Base-by-base conservation (phyloP, 73 alveolate genomes). In the Breviolum minutum region DNA sequence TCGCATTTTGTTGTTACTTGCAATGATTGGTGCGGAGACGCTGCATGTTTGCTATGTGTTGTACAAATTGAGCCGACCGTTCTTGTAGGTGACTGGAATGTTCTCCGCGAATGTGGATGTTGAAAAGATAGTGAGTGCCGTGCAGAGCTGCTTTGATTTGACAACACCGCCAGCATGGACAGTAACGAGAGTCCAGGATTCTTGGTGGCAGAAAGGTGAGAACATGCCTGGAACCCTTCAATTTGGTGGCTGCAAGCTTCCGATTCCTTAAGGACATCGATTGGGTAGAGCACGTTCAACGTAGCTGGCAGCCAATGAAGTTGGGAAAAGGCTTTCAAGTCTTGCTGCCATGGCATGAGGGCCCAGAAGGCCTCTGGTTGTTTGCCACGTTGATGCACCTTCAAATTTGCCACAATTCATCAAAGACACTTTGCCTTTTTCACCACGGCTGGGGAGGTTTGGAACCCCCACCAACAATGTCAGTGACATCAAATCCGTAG, bases 271-370 rank as follows among this genome's bases (percentile, higher is more conserved):
- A 92, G 98, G 98, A 92, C 68, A 92, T 92, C 66, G 98, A 92
- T 80, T 92, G 98, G 98, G 98, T 92, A 40, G 98, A 92, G 90
- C 98, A 92, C 22, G 98, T 92, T 11, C 98, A 92, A 29, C 74
- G 79, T 64, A 92, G 98, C 66, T 92, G 98, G 98, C 62, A 92
- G 80, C 90, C 98, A n/a, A 74, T 92, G 98, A n/a, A 17, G 48
- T 29, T 92, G 98, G 98, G 98, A 22, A 79, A 62, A 24, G 29
- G 90, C 20, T 92, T 92, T 84, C n/a, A 92, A 48, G 98, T 92
- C 27, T 66, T 92, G 68, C 89, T 92, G 27, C 98, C 98, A 10
- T 92, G 98, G 98, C 98, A 92, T 22, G 98, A 73, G 19, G 98
- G 98, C 40, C 98, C 98, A 12, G 77, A 32, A 71, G 96, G 95